A percentile compares a stretch with the other conserved stretches of the same genome.
Conservation (phyloP, 1,139 yeast species). For the Debaryomyces sp. region DNA sequence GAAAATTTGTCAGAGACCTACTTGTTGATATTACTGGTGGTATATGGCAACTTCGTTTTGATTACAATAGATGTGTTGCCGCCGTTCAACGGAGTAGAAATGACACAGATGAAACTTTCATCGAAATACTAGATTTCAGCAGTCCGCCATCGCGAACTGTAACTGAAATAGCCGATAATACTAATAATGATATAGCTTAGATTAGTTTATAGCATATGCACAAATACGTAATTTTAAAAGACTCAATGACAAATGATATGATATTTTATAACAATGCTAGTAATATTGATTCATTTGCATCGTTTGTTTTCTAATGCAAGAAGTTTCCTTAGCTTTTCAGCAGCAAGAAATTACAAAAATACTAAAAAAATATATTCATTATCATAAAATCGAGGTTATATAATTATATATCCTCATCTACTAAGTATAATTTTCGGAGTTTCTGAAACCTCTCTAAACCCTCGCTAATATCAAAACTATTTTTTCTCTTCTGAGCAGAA, state of each 20-base stretch:
- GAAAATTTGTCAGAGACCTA: slow-evolving; percentile 74
- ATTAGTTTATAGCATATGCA: background rate
- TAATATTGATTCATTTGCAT: too few relatives aligned
- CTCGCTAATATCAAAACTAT: slow-evolving; percentile 33
- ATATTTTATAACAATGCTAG: too few relatives aligned
- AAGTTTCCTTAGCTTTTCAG: too few relatives aligned
- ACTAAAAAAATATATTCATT: background rate
- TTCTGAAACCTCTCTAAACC: slow-evolving; percentile 38
- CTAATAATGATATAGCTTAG: background rate
- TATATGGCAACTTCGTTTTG: slow-evolving; percentile 94
- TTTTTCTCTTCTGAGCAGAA: slow-evolving; percentile 14
- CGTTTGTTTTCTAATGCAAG: too few relatives aligned
- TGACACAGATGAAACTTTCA: slow-evolving; percentile 55
- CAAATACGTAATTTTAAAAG: background rate
- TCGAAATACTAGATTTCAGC: slow-evolving; percentile 86
- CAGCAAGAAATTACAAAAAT: too few relatives aligned
- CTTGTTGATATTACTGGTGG: slow-evolving; percentile 76
- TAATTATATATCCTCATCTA: slow-evolving; percentile 22
- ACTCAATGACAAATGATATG: too few relatives aligned
- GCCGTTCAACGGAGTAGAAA: slow-evolving; percentile 71
- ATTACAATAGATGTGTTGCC: slow-evolving; percentile 81
- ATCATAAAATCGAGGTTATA: background rate
- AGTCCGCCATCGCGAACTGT: slow-evolving; percentile 26
- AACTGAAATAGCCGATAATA: background rate
- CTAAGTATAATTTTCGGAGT: slow-evolving; percentile 36